Percentiles rank a stretch among this genome's conserved stretches.
These are phyloP conservation scores for Eimeria praecox DNA, from an alignment of 169 alveolate species.

Conservation along the genomic window DNA sequence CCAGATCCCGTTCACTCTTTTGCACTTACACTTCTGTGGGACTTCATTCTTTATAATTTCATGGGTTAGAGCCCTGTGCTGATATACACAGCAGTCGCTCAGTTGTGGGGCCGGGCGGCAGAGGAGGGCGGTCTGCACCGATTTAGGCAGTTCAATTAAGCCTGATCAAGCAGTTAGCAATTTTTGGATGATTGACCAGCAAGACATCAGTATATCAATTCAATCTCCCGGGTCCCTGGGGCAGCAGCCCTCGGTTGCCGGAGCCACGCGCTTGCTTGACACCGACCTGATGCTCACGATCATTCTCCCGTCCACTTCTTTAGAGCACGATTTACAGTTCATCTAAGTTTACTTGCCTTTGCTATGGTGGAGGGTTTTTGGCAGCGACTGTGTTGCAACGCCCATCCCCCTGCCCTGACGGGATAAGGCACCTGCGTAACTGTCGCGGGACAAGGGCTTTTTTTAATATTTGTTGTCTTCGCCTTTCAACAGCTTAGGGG, in stretches of 20 bases:
- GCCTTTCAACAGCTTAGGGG: neutral
- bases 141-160: neutral
- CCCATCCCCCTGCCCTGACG: too few species aligned
- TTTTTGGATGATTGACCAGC: neutral
- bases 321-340: neutral
- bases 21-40: neutral
- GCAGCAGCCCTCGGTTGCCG: neutral
- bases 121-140: neutral
- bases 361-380: neutral
- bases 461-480: neutral
- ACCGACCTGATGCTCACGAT: neutral
- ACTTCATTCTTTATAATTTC: neutral
- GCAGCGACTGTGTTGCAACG: neutral
- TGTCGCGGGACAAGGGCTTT: neutral
- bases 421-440: too few species aligned
- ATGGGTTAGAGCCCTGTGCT: neutral
- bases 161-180: neutral
- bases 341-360: neutral
- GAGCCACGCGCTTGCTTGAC: neutral
- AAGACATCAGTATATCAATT: neutral
- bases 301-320: neutral
- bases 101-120: slow-evolving; percentile 10
- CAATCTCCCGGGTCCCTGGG: neutral
- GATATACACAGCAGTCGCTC: neutral
- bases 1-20: neutral